A percentile compares a stretch with the other conserved stretches of the same genome.
These are phyloP conservation scores for Endothia cerciana DNA, from an alignment of 2,329 filamentous ascomycete species.

Conservation along the genomic window DNA sequence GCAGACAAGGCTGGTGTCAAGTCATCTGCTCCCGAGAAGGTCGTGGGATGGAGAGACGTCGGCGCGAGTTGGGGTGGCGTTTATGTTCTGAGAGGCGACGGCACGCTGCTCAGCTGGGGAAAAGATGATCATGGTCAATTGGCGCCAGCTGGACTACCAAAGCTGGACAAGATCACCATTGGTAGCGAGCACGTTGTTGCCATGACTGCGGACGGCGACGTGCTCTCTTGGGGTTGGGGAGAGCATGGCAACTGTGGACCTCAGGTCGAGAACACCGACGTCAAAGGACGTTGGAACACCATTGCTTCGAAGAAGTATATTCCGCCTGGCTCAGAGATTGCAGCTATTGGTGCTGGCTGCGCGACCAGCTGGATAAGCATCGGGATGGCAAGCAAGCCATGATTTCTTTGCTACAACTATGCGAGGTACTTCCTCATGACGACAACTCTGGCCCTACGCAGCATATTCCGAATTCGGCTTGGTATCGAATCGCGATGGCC, in stretches of 20 bases:
- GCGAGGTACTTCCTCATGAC: not conserved
- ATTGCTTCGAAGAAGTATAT: slow-evolving; percentile 63
- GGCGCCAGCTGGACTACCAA: slow-evolving; percentile 63
- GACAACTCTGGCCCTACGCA: not conserved
- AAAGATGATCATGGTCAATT: slow-evolving; percentile 85
- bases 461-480: too few species aligned
- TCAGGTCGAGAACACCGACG: slow-evolving; percentile 64
- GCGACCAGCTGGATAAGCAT: slow-evolving; percentile 82
- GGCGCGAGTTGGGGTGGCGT: slow-evolving; percentile 83
- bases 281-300: slow-evolving; percentile 70
- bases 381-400: slow-evolving; percentile 33
- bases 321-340: slow-evolving; percentile 55
- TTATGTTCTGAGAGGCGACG: slow-evolving; percentile 67
- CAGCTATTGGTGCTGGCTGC: slow-evolving; percentile 78
- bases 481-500: not conserved
- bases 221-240: slow-evolving; percentile 93
- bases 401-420: not conserved
- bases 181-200: slow-evolving; percentile 92
- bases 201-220: slow-evolving; percentile 64
- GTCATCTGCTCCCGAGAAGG: slow-evolving; percentile 56
- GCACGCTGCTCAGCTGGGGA: slow-evolving; percentile 74
- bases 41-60: slow-evolving; percentile 68
- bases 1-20: slow-evolving; percentile 73
- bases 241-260: slow-evolving; percentile 96
- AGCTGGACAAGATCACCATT: slow-evolving; percentile 67